Evolutionary conservation across 169 alveolate genomes (phyloP).

Genomic region (Plasmodium chabaudi): DNA sequence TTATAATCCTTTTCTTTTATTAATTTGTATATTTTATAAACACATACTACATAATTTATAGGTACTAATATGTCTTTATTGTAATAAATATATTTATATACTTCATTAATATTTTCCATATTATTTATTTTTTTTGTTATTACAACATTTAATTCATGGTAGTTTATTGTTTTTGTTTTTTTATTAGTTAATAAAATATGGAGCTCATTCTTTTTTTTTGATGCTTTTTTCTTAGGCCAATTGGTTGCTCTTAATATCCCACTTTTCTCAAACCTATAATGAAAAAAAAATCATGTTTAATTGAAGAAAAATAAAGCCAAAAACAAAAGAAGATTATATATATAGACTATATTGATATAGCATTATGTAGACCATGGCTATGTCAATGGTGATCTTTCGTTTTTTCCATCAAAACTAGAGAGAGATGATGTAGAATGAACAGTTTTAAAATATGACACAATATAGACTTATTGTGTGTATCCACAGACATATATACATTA

Average conservation of each 20-base stretch:
- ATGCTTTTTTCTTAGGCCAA: slow-evolving; percentile 70
- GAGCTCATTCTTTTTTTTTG: slow-evolving; percentile 65
- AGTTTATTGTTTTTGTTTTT: slow-evolving; percentile 31
- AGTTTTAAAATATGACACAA: too few species aligned
- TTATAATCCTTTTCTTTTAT: slow-evolving; percentile 45
- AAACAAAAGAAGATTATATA: background rate
- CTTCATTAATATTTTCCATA: slow-evolving; percentile 60
- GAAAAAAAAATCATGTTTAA: background rate
- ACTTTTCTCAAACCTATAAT: slow-evolving; percentile 26
- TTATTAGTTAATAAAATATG: slow-evolving; percentile 18
- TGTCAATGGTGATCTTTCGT: too few species aligned
- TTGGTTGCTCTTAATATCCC: slow-evolving; percentile 41
- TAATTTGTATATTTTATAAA: slow-evolving; percentile 60
- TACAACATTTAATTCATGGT: slow-evolving; percentile 42
- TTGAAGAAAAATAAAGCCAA: background rate
- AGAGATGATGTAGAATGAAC: too few species aligned
- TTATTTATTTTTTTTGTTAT: slow-evolving; percentile 55
- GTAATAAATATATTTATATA: slow-evolving; percentile 64
- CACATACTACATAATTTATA: slow-evolving; percentile 57
- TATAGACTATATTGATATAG: background rate
- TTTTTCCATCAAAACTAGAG: too few species aligned
- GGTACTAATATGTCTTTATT: slow-evolving; percentile 72
- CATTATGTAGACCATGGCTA: too few species aligned
- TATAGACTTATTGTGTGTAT: too few species aligned
- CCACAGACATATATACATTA: too few species aligned